Evolutionary conservation across 2,329 filamentous ascomycete species (phyloP).

Genomic region (Hypoxylon sp.): DNA sequence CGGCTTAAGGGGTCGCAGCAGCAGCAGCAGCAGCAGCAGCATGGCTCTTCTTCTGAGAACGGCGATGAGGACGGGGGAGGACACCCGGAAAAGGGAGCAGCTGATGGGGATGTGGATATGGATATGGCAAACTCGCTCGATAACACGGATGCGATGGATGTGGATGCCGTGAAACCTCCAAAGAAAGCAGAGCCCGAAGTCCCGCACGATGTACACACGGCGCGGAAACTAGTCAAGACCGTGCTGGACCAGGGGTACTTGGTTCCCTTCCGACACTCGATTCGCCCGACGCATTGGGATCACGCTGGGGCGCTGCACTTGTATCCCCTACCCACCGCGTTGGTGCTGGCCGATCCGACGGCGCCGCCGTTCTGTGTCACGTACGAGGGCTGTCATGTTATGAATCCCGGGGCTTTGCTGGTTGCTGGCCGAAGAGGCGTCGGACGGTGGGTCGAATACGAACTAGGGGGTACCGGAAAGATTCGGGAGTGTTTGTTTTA

Average conservation of each 20-base stretch:
- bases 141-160: slow-evolving; percentile 53
- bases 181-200: slow-evolving; percentile 39
- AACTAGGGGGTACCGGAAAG: slow-evolving; percentile 69
- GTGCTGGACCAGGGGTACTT: slow-evolving; percentile 90
- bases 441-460: slow-evolving; percentile 89
- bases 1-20: slow-evolving; percentile 64
- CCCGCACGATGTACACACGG: slow-evolving; percentile 63
- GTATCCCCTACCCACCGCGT: slow-evolving; percentile 85
- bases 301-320: slow-evolving; percentile 78
- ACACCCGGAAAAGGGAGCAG: slow-evolving; percentile 39
- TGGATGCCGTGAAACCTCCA: slow-evolving; percentile 48
- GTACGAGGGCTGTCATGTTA: slow-evolving; percentile 94
- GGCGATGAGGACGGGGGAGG: no score
- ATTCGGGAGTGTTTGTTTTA: slow-evolving; percentile 70
- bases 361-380: slow-evolving; percentile 85
- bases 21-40: no score
- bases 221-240: slow-evolving; percentile 86
- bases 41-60: no score
- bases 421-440: slow-evolving; percentile 73
- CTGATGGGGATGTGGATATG: slow-evolving; percentile 42
- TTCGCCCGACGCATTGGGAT: slow-evolving; percentile 90
- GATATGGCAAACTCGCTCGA: slow-evolving; percentile 47
- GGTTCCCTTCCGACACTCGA: slow-evolving; percentile 82
- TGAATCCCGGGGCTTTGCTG: slow-evolving; percentile 87
- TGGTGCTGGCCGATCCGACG: slow-evolving; percentile 84